These are phyloP conservation scores for Apophysomyces sp. DNA, from an alignment of 371 early-diverging fungal genomes.

Conservation along the genomic window DNA sequence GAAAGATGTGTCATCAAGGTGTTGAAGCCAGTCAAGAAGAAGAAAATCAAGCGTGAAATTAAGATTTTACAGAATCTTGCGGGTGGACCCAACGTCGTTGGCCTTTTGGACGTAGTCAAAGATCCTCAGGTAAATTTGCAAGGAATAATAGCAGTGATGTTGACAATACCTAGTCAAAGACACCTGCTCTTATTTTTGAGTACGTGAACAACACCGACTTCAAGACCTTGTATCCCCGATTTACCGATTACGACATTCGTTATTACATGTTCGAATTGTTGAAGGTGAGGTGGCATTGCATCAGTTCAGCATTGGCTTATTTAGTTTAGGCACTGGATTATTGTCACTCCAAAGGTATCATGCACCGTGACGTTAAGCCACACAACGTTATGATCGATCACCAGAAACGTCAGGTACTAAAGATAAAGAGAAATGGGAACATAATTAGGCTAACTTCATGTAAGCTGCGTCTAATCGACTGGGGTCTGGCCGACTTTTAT, in stretches of 20 bases:
- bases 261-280: slow-evolving; percentile 96
- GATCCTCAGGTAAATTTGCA: slow-evolving; percentile 79
- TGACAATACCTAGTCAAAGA: slow-evolving; percentile 64
- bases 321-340: slow-evolving; percentile 87
- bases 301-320: neutral
- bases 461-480: slow-evolving; percentile 96
- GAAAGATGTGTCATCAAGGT: slow-evolving; percentile 98
- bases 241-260: slow-evolving; percentile 93
- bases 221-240: slow-evolving; percentile 67
- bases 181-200: slow-evolving; percentile 97
- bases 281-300: slow-evolving; percentile 57
- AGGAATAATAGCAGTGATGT: neutral
- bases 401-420: slow-evolving; percentile 75
- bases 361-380: slow-evolving; percentile 99
- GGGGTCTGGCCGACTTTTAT: slow-evolving; percentile 99
- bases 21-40: slow-evolving; percentile 98
- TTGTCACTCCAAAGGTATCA: slow-evolving; percentile 99
- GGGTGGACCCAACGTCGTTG: slow-evolving; percentile 93
- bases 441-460: neutral
- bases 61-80: slow-evolving; percentile 97
- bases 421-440: slow-evolving; percentile 13
- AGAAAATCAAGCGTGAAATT: slow-evolving; percentile 99
- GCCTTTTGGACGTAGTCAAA: slow-evolving; percentile 93
- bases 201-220: slow-evolving; percentile 85
- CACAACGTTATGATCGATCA: slow-evolving; percentile 99